phyloP scores from a whole-genome alignment of 768 basidiomycete species.

The Trichaptum fuscoviolaceum region DNA sequence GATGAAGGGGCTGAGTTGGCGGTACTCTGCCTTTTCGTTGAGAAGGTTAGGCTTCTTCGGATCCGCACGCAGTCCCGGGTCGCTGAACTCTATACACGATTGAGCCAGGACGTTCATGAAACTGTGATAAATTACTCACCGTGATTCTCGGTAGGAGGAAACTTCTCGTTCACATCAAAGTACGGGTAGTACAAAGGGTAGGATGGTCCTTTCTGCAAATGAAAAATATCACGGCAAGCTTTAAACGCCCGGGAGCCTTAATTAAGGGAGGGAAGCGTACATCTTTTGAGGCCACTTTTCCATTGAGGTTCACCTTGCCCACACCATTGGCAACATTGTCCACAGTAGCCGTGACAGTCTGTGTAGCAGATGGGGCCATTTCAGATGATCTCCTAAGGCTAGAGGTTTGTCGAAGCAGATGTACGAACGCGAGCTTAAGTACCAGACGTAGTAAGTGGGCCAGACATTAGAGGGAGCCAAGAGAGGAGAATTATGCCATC shows the following conservation, averaged over 20 bases:
- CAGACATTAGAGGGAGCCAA: no score
- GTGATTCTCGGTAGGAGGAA: conserved; percentile 13
- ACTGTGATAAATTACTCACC: conserved; percentile 1
- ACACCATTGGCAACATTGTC: background rate
- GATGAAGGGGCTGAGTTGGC: conserved; percentile 15
- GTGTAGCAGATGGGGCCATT: conserved; percentile 2
- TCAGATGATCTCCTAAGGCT: background rate
- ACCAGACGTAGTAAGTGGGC: background rate
- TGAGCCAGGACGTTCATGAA: background rate
- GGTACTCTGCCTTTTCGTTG: conserved; percentile 6
- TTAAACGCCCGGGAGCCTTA: background rate
- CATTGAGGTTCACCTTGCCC: background rate
- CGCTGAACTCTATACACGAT: conserved; percentile 8
- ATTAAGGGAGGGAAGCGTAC: background rate
- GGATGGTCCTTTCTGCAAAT: conserved; percentile 10
- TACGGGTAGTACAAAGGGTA: conserved; percentile 15
- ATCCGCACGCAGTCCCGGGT: conserved; percentile 16
- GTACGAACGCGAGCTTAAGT: background rate
- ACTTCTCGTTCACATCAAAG: conserved; percentile 16
- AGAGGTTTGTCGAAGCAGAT: background rate
- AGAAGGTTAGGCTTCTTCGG: conserved; percentile 16
- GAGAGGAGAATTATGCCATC: background rate
- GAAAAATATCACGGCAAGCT: background rate
- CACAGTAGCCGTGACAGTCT: background rate
- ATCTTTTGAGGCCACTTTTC: background rate